These are phyloP conservation scores for Aurifilum marmelostoma DNA, from an alignment of 2,329 filamentous ascomycete species.

Conservation along the genomic window DNA sequence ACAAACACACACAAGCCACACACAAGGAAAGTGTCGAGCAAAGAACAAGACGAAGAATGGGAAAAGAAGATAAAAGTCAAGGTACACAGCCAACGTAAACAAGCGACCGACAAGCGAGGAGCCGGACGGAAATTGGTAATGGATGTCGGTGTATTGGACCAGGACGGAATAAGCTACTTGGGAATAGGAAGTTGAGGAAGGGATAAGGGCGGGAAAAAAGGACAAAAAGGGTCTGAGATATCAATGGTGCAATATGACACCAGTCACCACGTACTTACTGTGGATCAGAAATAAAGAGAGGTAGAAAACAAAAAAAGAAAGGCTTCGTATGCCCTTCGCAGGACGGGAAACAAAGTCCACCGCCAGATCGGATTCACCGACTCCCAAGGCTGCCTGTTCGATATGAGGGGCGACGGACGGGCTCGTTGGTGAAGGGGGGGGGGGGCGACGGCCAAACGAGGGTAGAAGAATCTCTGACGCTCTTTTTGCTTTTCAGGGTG, in stretches of 20 bases:
- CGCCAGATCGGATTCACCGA: conserved; percentile 13
- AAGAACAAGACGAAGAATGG: background rate
- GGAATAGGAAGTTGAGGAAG: background rate
- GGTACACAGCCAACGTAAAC: background rate
- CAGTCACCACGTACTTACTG: background rate
- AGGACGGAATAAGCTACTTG: background rate
- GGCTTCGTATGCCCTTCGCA: background rate
- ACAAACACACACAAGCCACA: background rate
- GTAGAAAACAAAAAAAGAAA: background rate
- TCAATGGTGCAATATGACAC: background rate
- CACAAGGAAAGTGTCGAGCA: background rate
- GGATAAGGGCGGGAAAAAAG: too few species aligned
- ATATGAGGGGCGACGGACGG: background rate
- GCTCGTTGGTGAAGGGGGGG: background rate
- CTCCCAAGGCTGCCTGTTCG: background rate
- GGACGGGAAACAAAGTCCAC: conserved; percentile 1
- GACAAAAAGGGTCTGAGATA: background rate
- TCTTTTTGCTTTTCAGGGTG: background rate
- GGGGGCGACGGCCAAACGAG: background rate
- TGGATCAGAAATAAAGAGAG: background rate
- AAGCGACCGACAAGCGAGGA: conserved; percentile 3
- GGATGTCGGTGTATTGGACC: background rate
- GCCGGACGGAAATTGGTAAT: conserved; percentile 2
- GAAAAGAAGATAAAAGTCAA: background rate
- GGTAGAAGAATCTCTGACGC: conserved; percentile 4